Conservation (phyloP, 257 asterid species). For the Marsdenia floribunda region DNA sequence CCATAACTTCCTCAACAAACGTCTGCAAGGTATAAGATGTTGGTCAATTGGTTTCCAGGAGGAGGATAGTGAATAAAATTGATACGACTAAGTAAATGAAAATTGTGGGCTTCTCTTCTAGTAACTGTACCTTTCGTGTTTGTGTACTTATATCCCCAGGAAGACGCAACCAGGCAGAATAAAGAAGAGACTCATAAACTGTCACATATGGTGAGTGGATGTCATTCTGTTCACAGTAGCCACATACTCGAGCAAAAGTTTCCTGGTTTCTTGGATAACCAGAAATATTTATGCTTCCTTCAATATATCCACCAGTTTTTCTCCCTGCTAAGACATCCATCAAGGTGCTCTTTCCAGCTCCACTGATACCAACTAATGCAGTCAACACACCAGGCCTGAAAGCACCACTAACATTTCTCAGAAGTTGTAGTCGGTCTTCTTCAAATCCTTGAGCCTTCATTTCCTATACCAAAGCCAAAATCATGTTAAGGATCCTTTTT, state of each 20-base stretch:
- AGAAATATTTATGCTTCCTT: conserved; percentile 70
- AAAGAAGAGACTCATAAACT: conserved; percentile 65
- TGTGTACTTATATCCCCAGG: conserved; percentile 56
- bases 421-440: conserved; percentile 57
- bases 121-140: conserved; percentile 57
- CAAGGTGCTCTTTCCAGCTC: conserved; percentile 90
- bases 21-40: conserved; percentile 17
- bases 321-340: conserved; percentile 92
- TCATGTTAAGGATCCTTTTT: not conserved
- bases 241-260: conserved; percentile 81
- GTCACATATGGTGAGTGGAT: conserved; percentile 86
- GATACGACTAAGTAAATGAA: too few relatives aligned
- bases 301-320: conserved; percentile 22
- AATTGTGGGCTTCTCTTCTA: not conserved
- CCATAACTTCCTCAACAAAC: conserved; percentile 53
- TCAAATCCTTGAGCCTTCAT: conserved; percentile 41
- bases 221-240: conserved; percentile 86
- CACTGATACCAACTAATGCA: conserved; percentile 82
- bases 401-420: conserved; percentile 34
- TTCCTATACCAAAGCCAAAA: not conserved
- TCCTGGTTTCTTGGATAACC: conserved; percentile 72
- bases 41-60: too few relatives aligned
- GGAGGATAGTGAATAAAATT: too few relatives aligned
- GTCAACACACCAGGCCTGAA: conserved; percentile 62
- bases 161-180: conserved; percentile 90